phyloP scores from a whole-genome alignment of 2,329 filamentous ascomycete genomes.

The Annulohypoxylon truncatum region DNA sequence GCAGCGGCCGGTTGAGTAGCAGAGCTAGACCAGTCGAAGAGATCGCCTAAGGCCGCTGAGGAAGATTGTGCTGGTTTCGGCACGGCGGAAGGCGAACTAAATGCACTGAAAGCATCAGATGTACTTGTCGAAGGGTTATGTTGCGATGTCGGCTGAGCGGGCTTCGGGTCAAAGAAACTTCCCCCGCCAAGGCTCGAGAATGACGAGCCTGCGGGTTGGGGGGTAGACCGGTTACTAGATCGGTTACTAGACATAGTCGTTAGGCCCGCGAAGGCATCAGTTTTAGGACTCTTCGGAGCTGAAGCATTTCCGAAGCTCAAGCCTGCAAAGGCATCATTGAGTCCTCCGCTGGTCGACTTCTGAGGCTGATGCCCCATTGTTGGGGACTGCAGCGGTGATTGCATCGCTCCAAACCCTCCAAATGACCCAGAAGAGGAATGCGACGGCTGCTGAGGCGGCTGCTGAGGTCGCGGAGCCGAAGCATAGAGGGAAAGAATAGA shows the following conservation, averaged over 20 bases:
- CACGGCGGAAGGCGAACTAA: conserved; percentile 59
- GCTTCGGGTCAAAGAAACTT: conserved; percentile 83
- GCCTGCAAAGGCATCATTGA: conserved; percentile 84
- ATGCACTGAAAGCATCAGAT: conserved; percentile 75
- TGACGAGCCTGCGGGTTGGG: conserved; percentile 55
- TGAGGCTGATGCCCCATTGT: conserved; percentile 61
- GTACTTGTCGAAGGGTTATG: conserved; percentile 54
- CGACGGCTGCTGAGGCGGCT: conserved; percentile 61
- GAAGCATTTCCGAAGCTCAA: conserved; percentile 68
- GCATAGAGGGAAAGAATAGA: conserved; percentile 97
- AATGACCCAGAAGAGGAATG: conserved; percentile 73
- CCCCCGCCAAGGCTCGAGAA: conserved; percentile 70
- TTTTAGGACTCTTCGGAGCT: conserved; percentile 54
- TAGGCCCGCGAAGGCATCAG: conserved; percentile 55
- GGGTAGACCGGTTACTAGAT: conserved; percentile 53
- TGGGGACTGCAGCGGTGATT: conserved; percentile 68
- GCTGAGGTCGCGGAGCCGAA: conserved; percentile 81
- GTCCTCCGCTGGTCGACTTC: conserved; percentile 65
- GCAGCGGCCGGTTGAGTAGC: conserved; percentile 60
- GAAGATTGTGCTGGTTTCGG: conserved; percentile 59
- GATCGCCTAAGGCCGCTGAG: conserved; percentile 75
- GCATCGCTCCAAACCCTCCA: conserved; percentile 76
- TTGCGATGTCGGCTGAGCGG: conserved; percentile 67
- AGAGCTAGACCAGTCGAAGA: conserved; percentile 79
- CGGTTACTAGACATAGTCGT: conserved; percentile 53